A percentile compares a stretch with the other conserved stretches of the same genome.
Evolutionary conservation across 768 basidiomycete species (phyloP).

Genomic region (Amanita phalloides): DNA sequence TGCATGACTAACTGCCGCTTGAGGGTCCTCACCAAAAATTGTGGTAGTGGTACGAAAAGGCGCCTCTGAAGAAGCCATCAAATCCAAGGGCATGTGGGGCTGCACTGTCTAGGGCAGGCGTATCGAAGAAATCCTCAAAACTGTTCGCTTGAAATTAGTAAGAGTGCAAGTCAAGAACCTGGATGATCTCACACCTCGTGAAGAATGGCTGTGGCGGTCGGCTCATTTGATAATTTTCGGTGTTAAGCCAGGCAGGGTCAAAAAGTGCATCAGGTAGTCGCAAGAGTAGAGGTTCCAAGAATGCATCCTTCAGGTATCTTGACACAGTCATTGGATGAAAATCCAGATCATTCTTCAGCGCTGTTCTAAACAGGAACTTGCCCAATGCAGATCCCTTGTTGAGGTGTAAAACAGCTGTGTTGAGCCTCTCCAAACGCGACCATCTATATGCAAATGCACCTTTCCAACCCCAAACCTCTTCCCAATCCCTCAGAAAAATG

Average conservation of each 20-base stretch:
- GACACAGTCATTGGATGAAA: constrained; percentile 97
- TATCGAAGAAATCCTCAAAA: constrained; percentile 84
- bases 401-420: constrained; percentile 91
- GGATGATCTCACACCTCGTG: constrained; percentile 44
- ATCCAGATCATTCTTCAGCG: constrained; percentile 86
- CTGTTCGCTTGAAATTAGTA: constrained; percentile 17
- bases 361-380: constrained; percentile 88
- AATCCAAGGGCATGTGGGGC: constrained; percentile 85
- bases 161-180: not conserved
- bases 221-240: constrained; percentile 84
- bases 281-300: constrained; percentile 72
- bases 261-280: constrained; percentile 93
- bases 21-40: constrained; percentile 64
- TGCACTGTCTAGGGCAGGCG: constrained; percentile 60
- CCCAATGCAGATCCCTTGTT: constrained; percentile 90
- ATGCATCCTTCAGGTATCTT: constrained; percentile 82
- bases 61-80: constrained; percentile 92
- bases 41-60: constrained; percentile 95
- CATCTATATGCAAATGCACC: constrained; percentile 97
- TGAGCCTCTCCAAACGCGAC: constrained; percentile 88
- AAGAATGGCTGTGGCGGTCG: constrained; percentile 94
- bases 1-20: not conserved
- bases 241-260: constrained; percentile 94
- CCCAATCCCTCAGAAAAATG: constrained; percentile 94
- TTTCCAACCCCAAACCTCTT: constrained; percentile 94